Evolutionary conservation across 179 eudicot genomes (phyloP).

Genomic region (Corrigiola litoralis): DNA sequence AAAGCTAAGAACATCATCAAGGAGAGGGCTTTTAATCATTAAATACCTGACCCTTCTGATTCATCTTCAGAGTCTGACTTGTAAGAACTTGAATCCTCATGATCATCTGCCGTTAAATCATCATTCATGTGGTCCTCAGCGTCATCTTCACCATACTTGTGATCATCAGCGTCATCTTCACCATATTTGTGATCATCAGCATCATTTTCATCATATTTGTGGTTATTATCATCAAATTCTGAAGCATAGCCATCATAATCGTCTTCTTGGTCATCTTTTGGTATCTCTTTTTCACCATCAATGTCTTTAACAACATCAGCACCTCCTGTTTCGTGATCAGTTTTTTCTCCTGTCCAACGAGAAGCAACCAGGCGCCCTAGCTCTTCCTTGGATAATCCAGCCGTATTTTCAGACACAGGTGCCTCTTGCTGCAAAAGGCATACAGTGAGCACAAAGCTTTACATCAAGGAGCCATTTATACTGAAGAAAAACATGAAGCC

Average conservation of each 20-base stretch:
- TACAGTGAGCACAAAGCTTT: conserved; percentile 1
- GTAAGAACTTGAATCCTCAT: conserved; percentile 52
- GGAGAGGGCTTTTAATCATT: too few relatives aligned
- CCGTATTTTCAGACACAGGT: conserved; percentile 44
- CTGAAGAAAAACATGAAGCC: background rate
- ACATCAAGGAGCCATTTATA: background rate
- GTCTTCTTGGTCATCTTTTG: conserved; percentile 50
- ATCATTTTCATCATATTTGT: conserved; percentile 55
- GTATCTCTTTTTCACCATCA: conserved; percentile 38
- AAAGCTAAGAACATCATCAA: too few relatives aligned
- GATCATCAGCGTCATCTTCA: conserved; percentile 54
- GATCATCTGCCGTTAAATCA: conserved; percentile 50
- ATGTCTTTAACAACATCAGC: conserved; percentile 33
- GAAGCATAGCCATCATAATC: conserved; percentile 72
- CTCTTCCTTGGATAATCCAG: conserved; percentile 81
- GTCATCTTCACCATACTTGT: conserved; percentile 44
- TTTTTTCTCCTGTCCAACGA: conserved; percentile 87
- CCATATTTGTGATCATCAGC: conserved; percentile 50
- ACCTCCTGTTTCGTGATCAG: conserved; percentile 44
- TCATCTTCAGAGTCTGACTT: conserved; percentile 75
- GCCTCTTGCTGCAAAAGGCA: conserved; percentile 37
- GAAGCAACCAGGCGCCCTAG: conserved; percentile 94
- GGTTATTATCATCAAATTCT: conserved; percentile 57
- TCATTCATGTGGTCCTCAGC: conserved; percentile 42
- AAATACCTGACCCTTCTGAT: conserved; percentile 52